Conservation (phyloP, 1,284 basidiomycete genomes). For the Heterobasidion occidentale region DNA sequence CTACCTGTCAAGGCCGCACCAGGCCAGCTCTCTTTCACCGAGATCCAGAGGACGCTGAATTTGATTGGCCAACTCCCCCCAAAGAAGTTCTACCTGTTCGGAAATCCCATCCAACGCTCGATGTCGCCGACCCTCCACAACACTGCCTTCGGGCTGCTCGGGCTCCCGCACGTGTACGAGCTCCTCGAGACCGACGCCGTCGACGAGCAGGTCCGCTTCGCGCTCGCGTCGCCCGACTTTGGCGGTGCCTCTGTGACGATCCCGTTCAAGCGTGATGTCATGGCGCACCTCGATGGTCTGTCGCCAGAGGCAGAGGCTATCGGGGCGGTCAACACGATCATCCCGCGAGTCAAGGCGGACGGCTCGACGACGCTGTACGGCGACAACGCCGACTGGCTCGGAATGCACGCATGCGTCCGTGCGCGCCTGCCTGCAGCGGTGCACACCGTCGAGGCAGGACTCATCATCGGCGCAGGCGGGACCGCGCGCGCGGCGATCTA, state of each 20-base stretch:
- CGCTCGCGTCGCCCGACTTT: slow-evolving; percentile 67
- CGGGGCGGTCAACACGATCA: slow-evolving; percentile 90
- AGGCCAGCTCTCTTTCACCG: slow-evolving; percentile 83
- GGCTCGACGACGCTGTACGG: slow-evolving; percentile 58
- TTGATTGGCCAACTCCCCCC: slow-evolving; percentile 75
- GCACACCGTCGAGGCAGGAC: slow-evolving; percentile 35
- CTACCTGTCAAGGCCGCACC: slow-evolving; percentile 85
- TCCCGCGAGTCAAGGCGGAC: slow-evolving; percentile 40
- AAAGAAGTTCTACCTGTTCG: slow-evolving; percentile 80
- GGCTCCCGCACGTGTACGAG: slow-evolving; percentile 77
- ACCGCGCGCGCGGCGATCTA: slow-evolving; percentile 91
- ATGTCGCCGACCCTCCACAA: slow-evolving; percentile 95
- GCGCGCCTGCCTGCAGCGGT: slow-evolving; percentile 30
- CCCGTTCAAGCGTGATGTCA: slow-evolving; percentile 85
- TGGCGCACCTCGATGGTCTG: slow-evolving; percentile 69
- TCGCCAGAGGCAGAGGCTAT: slow-evolving; percentile 77
- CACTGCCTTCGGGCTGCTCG: slow-evolving; percentile 75
- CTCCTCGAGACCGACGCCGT: slow-evolving; percentile 72
- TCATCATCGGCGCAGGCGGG: slow-evolving; percentile 90
- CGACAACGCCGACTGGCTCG: slow-evolving; percentile 93
- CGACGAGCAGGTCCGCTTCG: slow-evolving; percentile 55
- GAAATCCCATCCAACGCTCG: slow-evolving; percentile 83
- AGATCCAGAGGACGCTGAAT: slow-evolving; percentile 79
- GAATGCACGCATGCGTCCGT: slow-evolving; percentile 60
- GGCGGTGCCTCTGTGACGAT: slow-evolving; percentile 97